phyloP scores from a whole-genome alignment of 2,329 filamentous ascomycete species.

The Hymenoscyphus fructigenus region DNA sequence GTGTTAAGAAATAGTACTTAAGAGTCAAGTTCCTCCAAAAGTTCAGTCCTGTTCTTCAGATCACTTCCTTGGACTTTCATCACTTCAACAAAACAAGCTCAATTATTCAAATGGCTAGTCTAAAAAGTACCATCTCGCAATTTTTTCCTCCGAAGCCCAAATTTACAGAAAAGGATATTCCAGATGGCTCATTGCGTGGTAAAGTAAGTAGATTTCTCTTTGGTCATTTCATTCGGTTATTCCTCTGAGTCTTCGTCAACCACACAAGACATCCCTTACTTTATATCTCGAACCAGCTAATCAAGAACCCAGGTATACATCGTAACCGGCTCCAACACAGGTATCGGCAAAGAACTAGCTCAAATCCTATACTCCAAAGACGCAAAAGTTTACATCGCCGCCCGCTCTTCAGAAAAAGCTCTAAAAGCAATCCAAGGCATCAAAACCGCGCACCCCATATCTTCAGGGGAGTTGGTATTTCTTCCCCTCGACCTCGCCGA shows the following conservation, averaged over 20 bases:
- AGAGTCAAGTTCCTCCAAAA: too few relatives aligned
- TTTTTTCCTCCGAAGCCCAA: conserved; percentile 6
- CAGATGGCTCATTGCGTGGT: neutral
- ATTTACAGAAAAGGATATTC: conserved; percentile 6
- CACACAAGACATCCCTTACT: neutral
- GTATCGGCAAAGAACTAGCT: conserved; percentile 40
- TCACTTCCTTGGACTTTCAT: neutral
- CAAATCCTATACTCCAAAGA: conserved; percentile 40
- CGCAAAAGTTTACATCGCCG: conserved; percentile 44
- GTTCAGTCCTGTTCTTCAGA: neutral
- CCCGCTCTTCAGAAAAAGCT: conserved; percentile 41
- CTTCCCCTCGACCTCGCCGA: conserved; percentile 40
- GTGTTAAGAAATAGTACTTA: too few relatives aligned
- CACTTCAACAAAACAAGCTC: neutral
- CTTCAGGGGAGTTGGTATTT: conserved; percentile 37
- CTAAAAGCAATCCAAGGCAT: conserved; percentile 41
- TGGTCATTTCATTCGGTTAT: neutral
- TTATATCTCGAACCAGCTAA: neutral
- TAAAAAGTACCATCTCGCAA: neutral
- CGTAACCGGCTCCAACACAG: conserved; percentile 38
- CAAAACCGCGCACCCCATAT: conserved; percentile 25
- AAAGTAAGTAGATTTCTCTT: neutral
- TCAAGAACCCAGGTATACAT: conserved; percentile 31
- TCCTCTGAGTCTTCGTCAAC: too few relatives aligned
- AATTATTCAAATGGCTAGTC: neutral